Evolutionary conservation across 1,284 basidiomycete species (phyloP).

Genomic region (Takashimella koratensis): DNA sequence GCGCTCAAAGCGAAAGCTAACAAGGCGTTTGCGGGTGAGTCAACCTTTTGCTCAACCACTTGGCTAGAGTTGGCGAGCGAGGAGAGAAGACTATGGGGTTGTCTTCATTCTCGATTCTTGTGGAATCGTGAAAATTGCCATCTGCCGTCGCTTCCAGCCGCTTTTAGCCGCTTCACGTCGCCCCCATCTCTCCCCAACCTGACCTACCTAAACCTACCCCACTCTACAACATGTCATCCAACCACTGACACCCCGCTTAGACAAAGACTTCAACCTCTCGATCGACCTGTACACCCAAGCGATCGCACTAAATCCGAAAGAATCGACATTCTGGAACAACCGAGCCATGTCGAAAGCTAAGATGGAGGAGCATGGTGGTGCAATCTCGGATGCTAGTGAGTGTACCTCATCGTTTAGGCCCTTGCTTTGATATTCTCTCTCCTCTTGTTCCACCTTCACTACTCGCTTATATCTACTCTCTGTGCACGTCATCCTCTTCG

Average conservation of each 20-base stretch:
- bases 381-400: constrained; percentile 48
- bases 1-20: constrained; percentile 79
- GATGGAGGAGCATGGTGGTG: constrained; percentile 52
- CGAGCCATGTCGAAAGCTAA: constrained; percentile 53
- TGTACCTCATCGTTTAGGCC: constrained; percentile 1
- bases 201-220: neutral
- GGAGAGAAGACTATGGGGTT: too few species aligned
- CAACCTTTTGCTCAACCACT: too few species aligned
- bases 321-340: constrained; percentile 49
- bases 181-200: neutral
- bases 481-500: constrained; percentile 5
- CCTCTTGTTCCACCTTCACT: constrained; percentile 5
- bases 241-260: too few species aligned
- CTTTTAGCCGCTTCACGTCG: neutral
- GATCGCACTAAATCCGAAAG: constrained; percentile 68
- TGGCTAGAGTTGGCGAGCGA: too few species aligned
- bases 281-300: constrained; percentile 72
- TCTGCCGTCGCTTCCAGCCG: neutral
- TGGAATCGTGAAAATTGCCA: neutral
- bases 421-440: constrained; percentile 14
- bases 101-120: constrained; percentile 20
- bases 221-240: too few species aligned
- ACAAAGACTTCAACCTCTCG: constrained; percentile 60
- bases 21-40: constrained; percentile 75
- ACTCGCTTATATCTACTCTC: constrained; percentile 1